Base-by-base conservation (phyloP, 305 asterid genomes). In the Fraxinus velutina region DNA sequence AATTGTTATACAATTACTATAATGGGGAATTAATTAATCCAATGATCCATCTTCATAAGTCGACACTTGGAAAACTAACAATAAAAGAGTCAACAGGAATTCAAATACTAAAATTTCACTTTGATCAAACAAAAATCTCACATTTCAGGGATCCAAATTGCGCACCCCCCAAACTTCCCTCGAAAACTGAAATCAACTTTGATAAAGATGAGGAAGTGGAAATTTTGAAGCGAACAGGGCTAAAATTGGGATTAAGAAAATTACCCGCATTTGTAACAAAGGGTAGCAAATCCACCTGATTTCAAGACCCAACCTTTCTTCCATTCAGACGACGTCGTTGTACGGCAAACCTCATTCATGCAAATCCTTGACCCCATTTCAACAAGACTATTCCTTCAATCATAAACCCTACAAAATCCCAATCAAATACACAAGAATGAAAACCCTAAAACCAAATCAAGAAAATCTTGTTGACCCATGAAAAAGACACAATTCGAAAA, bases 181-280 rank as follows among this genome's bases (percentile, higher is more conserved):
- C 52, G 5, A 21, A 77, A 74, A 74, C 42, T 76, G 30, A 83
- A 82, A 75, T 73, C 64, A 68, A 68, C 19, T 47, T 34, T 37
- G 6, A 39, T n/a, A 13, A n/a, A 42, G 21, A 72, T 19, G 30
- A 39, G 36, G 24, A 55, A 52, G 34, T 66, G 37, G 15, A 30
- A 17, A 52, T 73, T 30, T 9, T 2, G 10, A 32, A 75, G 3
- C 34, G 70, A 47, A 30, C 15, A 52, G 34, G 68, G 83, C 7
- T 6, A 80, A 66, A 82, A 77, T 78, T 75, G 85, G 88, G 73
- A 86, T 73, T 80, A 60, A 73, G 80, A 88, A 27, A 84, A 84
- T 89, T 92, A 96, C 98, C 99, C 99, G 93, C 99, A 96, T 81
- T 83, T 87, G 86, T 57, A 84, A 78, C 99, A 94, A 44, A 96